Conservation (phyloP, 2,329 filamentous ascomycete genomes). For the Ophiostoma sp. region DNA sequence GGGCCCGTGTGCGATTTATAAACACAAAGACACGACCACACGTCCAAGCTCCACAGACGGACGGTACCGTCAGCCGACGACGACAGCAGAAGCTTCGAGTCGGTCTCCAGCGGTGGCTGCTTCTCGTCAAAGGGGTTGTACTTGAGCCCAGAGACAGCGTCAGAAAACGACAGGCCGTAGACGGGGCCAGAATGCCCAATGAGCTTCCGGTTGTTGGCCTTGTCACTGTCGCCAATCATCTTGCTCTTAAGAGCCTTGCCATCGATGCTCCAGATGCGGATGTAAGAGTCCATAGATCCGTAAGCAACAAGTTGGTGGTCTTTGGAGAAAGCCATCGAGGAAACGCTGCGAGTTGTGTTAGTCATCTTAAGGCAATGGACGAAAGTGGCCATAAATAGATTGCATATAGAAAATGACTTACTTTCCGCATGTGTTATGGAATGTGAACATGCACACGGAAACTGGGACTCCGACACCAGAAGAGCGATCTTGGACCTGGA, state of each 20-base stretch:
- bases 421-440: conserved; percentile 93
- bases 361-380: neutral
- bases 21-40: conserved; percentile 85
- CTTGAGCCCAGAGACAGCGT: conserved; percentile 54
- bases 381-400: neutral
- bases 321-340: conserved; percentile 92
- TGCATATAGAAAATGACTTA: conserved; percentile 41
- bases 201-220: conserved; percentile 62
- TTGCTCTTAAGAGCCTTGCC: conserved; percentile 72
- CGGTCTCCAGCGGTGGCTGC: conserved; percentile 44
- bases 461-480: conserved; percentile 77
- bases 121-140: conserved; percentile 49
- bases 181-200: conserved; percentile 89
- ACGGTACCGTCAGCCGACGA: conserved; percentile 82
- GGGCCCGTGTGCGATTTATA: conserved; percentile 92
- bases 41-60: conserved; percentile 86
- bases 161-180: conserved; percentile 83
- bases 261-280: conserved; percentile 87
- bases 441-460: conserved; percentile 95
- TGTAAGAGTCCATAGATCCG: conserved; percentile 90
- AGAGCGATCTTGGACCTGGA: conserved; percentile 77
- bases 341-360: conserved; percentile 52
- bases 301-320: conserved; percentile 82
- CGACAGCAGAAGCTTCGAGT: conserved; percentile 75
- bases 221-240: conserved; percentile 54